Conservation (phyloP, 306 rosid species). For the Potentilla sterilis region DNA sequence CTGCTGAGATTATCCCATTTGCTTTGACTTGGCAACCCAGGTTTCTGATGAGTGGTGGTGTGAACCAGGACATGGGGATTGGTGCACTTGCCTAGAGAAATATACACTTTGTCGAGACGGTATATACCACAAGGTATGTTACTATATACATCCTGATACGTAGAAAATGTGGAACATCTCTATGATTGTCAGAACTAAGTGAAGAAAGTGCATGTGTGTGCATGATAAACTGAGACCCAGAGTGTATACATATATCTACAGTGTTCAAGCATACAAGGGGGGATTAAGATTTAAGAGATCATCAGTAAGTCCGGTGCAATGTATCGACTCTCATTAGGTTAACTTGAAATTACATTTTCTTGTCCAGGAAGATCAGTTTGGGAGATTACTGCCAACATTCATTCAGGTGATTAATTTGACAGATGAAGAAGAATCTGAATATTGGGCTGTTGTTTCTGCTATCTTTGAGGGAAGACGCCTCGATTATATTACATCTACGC, state of each 20-base stretch:
- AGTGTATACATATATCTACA: neutral
- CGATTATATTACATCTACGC: conserved; percentile 39
- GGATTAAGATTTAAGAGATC: neutral
- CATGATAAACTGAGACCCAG: neutral
- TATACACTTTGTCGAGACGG: conserved; percentile 89
- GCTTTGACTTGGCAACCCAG: conserved; percentile 35
- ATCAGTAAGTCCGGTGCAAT: neutral
- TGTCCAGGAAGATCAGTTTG: conserved; percentile 91
- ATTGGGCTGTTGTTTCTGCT: conserved; percentile 77
- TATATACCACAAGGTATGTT: conserved; percentile 90
- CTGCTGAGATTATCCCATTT: neutral
- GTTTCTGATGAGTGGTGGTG: conserved; percentile 98
- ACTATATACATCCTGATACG: conserved; percentile 16
- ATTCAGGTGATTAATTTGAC: conserved; percentile 88
- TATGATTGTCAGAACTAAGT: neutral
- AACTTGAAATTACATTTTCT: neutral
- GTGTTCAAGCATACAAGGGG: neutral
- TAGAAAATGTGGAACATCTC: neutral
- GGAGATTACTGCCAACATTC: conserved; percentile 83
- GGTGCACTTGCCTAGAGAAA: conserved; percentile 88
- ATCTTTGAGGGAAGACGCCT: conserved; percentile 82
- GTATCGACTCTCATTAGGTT: neutral
- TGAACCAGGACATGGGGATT: conserved; percentile 98
- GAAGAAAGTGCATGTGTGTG: neutral
- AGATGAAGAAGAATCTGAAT: conserved; percentile 82